Evolutionary conservation across 371 early-diverging fungal species (phyloP).

Genomic region (Syncephalastrum contaminatum): DNA sequence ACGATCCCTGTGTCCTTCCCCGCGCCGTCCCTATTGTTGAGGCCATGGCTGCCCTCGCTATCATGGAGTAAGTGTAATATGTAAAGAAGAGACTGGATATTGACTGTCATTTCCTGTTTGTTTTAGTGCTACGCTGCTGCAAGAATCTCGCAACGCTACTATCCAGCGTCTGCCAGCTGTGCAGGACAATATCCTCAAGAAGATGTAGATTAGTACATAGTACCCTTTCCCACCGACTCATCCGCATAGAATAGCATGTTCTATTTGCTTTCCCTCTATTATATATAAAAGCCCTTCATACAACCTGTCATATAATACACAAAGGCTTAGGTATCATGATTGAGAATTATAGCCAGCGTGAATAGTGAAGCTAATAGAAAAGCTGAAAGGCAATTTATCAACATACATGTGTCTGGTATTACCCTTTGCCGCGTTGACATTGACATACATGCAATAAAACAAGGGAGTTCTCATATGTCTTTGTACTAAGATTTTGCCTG

Average conservation of each 20-base stretch:
- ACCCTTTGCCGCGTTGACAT: too few relatives aligned
- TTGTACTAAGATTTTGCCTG: too few relatives aligned
- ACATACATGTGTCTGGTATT: too few relatives aligned
- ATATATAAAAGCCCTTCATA: not conserved
- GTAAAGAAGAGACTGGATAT: not conserved
- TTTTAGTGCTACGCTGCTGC: constrained; percentile 58
- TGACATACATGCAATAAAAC: too few relatives aligned
- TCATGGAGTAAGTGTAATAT: constrained; percentile 81
- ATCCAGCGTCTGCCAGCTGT: constrained; percentile 54
- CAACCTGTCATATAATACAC: too few relatives aligned
- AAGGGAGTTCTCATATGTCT: too few relatives aligned
- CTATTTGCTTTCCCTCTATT: not conserved
- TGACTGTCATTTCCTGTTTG: not conserved
- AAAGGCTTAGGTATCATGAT: not conserved
- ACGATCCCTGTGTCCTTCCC: constrained; percentile 97
- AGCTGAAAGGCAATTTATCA: too few relatives aligned
- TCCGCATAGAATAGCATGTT: not conserved
- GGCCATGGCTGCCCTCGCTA: constrained; percentile 91
- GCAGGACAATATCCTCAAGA: constrained; percentile 10
- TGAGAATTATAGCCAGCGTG: not conserved
- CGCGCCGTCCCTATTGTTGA: constrained; percentile 97
- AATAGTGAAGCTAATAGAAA: not conserved
- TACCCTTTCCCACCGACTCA: too few relatives aligned
- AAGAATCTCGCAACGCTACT: constrained; percentile 64
- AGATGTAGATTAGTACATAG: too few relatives aligned